phyloP scores from a whole-genome alignment of 306 rosid genomes.

The Vigna reflexopilosa region DNA sequence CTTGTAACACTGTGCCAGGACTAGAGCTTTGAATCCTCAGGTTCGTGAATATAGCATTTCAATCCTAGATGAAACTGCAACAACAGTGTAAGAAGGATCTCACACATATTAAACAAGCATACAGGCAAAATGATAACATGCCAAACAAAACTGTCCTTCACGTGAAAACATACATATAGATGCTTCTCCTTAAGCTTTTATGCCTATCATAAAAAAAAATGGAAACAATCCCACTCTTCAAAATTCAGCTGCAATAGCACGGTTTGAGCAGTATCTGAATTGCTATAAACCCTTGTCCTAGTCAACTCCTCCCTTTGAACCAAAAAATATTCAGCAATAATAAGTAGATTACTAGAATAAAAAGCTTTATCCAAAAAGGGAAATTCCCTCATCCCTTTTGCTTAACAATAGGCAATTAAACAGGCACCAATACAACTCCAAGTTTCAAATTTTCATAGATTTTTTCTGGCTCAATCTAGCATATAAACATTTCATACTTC shows the following conservation, averaged over 20 bases:
- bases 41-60: not conserved
- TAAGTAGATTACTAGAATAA: not conserved
- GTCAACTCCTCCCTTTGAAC: no score
- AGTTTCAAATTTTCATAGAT: not conserved
- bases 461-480: not conserved
- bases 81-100: slow-evolving; percentile 25
- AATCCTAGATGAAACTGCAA: slow-evolving; percentile 39
- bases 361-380: slow-evolving; percentile 16
- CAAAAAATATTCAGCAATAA: no score
- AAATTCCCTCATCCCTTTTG: not conserved
- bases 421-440: not conserved
- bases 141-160: slow-evolving; percentile 28
- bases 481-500: not conserved
- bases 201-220: not conserved
- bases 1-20: slow-evolving; percentile 22
- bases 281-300: no score
- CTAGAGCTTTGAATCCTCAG: slow-evolving; percentile 26
- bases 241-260: not conserved
- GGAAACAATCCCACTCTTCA: slow-evolving; percentile 17
- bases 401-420: slow-evolving; percentile 23
- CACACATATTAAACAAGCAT: not conserved
- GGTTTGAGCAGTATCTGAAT: no score
- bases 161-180: slow-evolving; percentile 8
- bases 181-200: not conserved
- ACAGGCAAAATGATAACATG: not conserved